phyloP scores from a whole-genome alignment of 306 rosid genomes.

The Vachellia collinsii region DNA sequence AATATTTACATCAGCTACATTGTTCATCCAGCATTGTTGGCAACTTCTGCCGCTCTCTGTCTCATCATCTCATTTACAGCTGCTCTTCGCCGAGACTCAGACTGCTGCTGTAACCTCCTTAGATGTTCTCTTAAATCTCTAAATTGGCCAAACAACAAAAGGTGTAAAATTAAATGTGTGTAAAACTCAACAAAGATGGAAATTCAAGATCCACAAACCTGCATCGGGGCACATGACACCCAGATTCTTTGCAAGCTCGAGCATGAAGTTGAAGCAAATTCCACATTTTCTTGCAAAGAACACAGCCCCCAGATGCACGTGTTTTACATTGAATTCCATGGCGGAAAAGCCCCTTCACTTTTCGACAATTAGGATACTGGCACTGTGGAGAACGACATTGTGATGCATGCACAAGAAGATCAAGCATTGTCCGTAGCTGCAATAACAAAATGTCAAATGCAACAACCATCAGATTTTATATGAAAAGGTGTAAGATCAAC shows the following conservation, averaged over 20 bases:
- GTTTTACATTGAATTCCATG: slow-evolving; percentile 92
- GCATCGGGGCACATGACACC: slow-evolving; percentile 98
- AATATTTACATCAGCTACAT: slow-evolving; percentile 45
- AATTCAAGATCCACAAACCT: slow-evolving; percentile 54
- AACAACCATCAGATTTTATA: slow-evolving; percentile 27
- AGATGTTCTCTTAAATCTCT: slow-evolving; percentile 95
- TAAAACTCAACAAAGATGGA: not conserved
- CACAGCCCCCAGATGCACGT: slow-evolving; percentile 95
- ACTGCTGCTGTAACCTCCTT: slow-evolving; percentile 95
- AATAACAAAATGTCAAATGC: slow-evolving; percentile 36
- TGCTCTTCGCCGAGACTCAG: slow-evolving; percentile 95
- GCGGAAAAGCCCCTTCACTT: slow-evolving; percentile 97
- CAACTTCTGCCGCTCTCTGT: slow-evolving; percentile 97
- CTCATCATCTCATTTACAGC: slow-evolving; percentile 99
- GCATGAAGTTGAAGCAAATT: slow-evolving; percentile 98
- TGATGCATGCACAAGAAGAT: slow-evolving; percentile 95
- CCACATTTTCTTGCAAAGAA: slow-evolving; percentile 98
- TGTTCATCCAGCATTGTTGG: slow-evolving; percentile 71
- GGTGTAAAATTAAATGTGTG: not conserved
- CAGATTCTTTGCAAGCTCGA: slow-evolving; percentile 96
- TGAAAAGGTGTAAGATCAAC: not conserved
- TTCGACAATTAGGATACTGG: slow-evolving; percentile 94
- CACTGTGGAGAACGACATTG: slow-evolving; percentile 91
- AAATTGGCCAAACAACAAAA: slow-evolving; percentile 28
- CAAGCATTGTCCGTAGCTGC: slow-evolving; percentile 97